Evolutionary conservation across 805 yeast genomes (phyloP).

Genomic region (Danielozyma ontarioensis): DNA sequence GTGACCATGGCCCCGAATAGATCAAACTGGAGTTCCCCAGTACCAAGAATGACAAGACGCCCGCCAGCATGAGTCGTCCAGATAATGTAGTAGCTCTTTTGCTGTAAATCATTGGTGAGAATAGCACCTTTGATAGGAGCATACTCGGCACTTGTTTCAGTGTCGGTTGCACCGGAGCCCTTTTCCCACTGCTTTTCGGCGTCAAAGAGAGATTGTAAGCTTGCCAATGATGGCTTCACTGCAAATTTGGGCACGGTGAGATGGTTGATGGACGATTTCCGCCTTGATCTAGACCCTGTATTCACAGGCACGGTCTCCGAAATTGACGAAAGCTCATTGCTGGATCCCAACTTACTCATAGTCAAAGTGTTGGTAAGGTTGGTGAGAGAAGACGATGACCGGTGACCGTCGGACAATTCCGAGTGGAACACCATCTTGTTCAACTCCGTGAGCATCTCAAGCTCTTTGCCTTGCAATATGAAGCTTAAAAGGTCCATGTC

Average conservation of each 20-base stretch:
- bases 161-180: constrained; percentile 2
- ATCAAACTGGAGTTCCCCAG: constrained; percentile 33
- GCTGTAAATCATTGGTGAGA: constrained; percentile 33
- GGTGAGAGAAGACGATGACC: constrained; percentile 29
- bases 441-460: constrained; percentile 32
- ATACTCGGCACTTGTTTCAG: constrained; percentile 6
- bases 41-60: constrained; percentile 19
- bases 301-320: constrained; percentile 7
- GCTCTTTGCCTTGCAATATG: constrained; percentile 30
- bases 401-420: constrained; percentile 25
- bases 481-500: constrained; percentile 26
- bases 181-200: constrained; percentile 5
- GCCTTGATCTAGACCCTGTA: not conserved
- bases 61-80: constrained; percentile 22
- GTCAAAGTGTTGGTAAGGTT: constrained; percentile 20
- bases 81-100: constrained; percentile 27
- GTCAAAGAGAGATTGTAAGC: not conserved
- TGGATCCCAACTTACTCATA: constrained; percentile 16
- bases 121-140: constrained; percentile 31
- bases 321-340: constrained; percentile 15
- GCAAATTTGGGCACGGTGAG: constrained; percentile 26
- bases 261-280: constrained; percentile 23
- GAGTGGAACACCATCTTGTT: constrained; percentile 28
- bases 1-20: constrained; percentile 12
- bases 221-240: constrained; percentile 20